Evolutionary conservation across 2,329 filamentous ascomycete species (phyloP), one percentile per base, ranked within the genome.

Genomic region (Hypoxylon rubiginosum): DNA sequence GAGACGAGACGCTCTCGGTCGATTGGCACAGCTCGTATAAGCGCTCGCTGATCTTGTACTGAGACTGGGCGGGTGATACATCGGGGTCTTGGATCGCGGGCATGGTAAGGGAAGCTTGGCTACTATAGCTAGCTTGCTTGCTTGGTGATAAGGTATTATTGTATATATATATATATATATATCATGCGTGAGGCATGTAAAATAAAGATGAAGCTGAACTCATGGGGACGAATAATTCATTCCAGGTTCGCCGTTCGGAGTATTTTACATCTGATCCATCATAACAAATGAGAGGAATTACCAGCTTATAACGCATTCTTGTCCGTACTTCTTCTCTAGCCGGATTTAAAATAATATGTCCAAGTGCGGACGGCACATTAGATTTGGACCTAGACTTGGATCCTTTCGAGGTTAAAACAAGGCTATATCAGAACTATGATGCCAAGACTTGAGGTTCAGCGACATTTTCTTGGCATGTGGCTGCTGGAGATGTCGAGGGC

Each of bases 1-100:
- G 77, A 0, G 86, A 85, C 30, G 83, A 89, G n/a, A 92, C 86
- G 17, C 84, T 90, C 34, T 84, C 79, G 15, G 76, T 69, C 11
- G 78, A 81, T 28, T 80, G 83, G 73, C 88, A 91, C 9, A 89
- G 77, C 24, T 82, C 76, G 64, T 83, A 79, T 8, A 90, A 76
- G 11, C 79, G 78, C 17, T 84, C 80, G 7, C 82, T 79, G 34
- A 87, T 75, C 70, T 80, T 82, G 26, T 58, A 67, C 4, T 49
- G 54, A 15, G 73, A 69, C 15, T 64, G 64, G 8, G 60, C 43
- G 19, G 61, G 43, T 4, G 21, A 24, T 54, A 36, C 32, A 11
- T 56, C 32, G 2, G 52, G 46, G 19, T 63, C 45, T 58, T 58
- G 58, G 17, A 21, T 51, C 15, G 48, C 45, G 28, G 65, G 32